phyloP scores from a whole-genome alignment of 2,329 filamentous ascomycete genomes.

The Fonsecaea nubica region DNA sequence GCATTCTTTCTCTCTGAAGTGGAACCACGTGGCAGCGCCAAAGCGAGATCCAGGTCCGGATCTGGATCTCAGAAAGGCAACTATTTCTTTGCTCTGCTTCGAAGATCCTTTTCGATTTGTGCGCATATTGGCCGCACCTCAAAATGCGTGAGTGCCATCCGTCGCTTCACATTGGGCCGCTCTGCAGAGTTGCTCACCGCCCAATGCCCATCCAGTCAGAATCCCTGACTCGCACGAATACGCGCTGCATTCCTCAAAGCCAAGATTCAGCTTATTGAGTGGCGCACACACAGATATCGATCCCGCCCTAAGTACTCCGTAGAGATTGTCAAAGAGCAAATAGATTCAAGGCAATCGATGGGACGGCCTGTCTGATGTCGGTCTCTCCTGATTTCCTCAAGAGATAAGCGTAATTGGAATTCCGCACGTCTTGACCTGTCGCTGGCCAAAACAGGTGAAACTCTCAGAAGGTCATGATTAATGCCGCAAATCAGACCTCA shows the following conservation, averaged over 20 bases:
- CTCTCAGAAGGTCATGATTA: not conserved
- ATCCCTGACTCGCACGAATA: not conserved
- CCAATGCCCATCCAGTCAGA: not conserved
- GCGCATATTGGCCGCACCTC: not conserved
- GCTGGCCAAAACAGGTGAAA: not conserved
- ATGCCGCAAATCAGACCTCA: not conserved
- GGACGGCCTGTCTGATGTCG: not conserved
- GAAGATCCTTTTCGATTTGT: no score
- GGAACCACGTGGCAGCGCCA: not conserved
- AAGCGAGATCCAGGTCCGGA: not conserved
- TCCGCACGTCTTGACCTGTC: not conserved
- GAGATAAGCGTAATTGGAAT: not conserved
- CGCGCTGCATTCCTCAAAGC: not conserved
- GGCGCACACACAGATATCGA: not conserved
- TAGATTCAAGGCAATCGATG: not conserved
- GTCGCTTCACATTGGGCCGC: constrained; percentile 8
- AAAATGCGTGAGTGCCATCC: not conserved
- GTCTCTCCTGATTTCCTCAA: not conserved
- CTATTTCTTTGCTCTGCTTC: not conserved
- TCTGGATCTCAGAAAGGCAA: not conserved
- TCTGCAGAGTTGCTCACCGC: not conserved
- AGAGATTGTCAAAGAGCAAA: not conserved
- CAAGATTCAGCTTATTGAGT: not conserved
- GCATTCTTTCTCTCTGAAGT: not conserved
- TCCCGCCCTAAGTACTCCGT: not conserved